A percentile compares a stretch with the other conserved stretches of the same genome.
Conservation (phyloP, 768 basidiomycete genomes). For the Pseudohyphozyma bogoriensis region DNA sequence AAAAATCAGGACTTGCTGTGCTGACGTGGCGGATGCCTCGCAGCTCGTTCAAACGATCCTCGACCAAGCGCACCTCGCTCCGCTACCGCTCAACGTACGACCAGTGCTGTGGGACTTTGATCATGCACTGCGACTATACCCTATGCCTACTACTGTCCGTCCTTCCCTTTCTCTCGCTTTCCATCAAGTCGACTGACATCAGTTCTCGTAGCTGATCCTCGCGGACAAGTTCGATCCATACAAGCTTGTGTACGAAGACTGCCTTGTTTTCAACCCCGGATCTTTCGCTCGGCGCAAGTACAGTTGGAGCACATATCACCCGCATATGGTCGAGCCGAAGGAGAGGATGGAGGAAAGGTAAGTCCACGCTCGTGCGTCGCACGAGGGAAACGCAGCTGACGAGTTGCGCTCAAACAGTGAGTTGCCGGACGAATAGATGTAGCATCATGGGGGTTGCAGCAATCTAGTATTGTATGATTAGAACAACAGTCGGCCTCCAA, state of each 20-base stretch:
- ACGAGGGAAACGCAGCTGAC: not conserved
- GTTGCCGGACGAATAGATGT: not conserved
- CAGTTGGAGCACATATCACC: slow-evolving; percentile 69
- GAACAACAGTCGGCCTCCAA: not conserved
- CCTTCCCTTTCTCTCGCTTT: not conserved
- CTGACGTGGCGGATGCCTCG: not conserved
- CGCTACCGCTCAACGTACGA: slow-evolving; percentile 70
- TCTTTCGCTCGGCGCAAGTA: slow-evolving; percentile 74
- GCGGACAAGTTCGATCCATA: slow-evolving; percentile 96
- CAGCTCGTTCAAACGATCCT: slow-evolving; percentile 52
- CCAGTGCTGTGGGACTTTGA: slow-evolving; percentile 83
- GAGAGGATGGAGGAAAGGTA: slow-evolving; percentile 27
- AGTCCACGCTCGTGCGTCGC: not conserved
- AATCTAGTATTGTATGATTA: not conserved
- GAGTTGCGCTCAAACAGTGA: not conserved
- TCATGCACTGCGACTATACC: slow-evolving; percentile 83
- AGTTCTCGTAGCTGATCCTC: slow-evolving; percentile 57
- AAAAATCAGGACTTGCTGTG: too few relatives aligned
- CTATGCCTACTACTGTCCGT: slow-evolving; percentile 79
- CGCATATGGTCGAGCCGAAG: slow-evolving; percentile 23
- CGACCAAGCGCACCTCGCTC: slow-evolving; percentile 90
- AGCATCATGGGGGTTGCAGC: not conserved
- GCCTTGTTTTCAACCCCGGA: slow-evolving; percentile 97
- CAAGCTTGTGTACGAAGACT: slow-evolving; percentile 92
- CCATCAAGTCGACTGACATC: not conserved